Percentiles rank a stretch among this genome's conserved stretches.
These are phyloP conservation scores for Prinsepia uniflora DNA, from an alignment of 306 rosid species.

Conservation along the genomic window DNA sequence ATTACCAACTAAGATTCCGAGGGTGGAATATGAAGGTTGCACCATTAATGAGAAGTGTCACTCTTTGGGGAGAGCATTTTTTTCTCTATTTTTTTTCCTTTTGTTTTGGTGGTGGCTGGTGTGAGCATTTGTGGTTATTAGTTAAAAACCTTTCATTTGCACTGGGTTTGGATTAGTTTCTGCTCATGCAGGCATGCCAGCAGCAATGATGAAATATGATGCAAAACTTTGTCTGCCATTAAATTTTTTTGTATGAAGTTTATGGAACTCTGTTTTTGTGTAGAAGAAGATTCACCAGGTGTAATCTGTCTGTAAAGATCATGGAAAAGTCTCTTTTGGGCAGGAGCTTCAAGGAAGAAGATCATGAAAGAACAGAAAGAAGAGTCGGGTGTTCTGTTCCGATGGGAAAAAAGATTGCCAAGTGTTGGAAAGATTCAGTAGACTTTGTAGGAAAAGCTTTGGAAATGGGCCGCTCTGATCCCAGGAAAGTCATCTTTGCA, in stretches of 20 bases:
- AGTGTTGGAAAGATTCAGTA: conserved; percentile 5
- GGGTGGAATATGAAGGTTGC: neutral
- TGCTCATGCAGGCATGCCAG: neutral
- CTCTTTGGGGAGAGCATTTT: neutral
- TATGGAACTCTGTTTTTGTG: neutral
- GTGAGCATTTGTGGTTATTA: neutral
- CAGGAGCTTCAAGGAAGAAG: conserved; percentile 9
- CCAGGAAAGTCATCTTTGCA: conserved; percentile 47
- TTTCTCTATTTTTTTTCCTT: too few relatives aligned
- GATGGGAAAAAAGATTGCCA: conserved; percentile 1
- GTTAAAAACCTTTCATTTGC: neutral
- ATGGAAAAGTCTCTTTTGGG: conserved; percentile 17
- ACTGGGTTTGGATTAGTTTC: neutral
- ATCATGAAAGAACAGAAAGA: neutral
- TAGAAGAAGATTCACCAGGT: conserved; percentile 3
- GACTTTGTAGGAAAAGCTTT: conserved; percentile 19
- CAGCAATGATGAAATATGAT: too few relatives aligned
- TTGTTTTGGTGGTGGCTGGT: too few relatives aligned
- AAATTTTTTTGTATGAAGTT: neutral
- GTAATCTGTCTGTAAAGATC: conserved; percentile 1
- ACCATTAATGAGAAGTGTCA: neutral
- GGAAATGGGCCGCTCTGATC: conserved; percentile 64
- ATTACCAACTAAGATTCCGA: too few relatives aligned
- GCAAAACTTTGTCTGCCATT: neutral
- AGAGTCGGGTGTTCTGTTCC: neutral